phyloP scores from a whole-genome alignment of 2,329 filamentous ascomycete species.

The Aspergillus luchuensis region DNA sequence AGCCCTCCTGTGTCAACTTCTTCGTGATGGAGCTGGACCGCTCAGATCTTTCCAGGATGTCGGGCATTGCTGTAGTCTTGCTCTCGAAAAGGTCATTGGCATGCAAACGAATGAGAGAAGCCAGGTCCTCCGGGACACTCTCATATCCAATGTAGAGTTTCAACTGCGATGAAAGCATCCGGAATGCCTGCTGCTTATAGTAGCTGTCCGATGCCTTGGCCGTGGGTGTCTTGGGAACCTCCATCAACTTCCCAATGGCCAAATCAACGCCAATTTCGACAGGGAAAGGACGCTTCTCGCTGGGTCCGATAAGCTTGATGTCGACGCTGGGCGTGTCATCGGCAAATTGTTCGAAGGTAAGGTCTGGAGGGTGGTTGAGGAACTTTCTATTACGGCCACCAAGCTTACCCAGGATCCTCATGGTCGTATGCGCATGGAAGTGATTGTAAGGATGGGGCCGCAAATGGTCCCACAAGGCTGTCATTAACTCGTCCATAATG shows the following conservation, averaged over 20 bases:
- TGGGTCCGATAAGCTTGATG: slow-evolving; percentile 83
- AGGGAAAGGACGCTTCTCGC: slow-evolving; percentile 84
- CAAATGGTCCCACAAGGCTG: slow-evolving; percentile 92
- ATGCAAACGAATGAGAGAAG: slow-evolving; percentile 80
- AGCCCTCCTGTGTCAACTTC: slow-evolving; percentile 78
- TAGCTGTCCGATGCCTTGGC: slow-evolving; percentile 70
- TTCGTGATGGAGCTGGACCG: slow-evolving; percentile 82
- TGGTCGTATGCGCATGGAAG: slow-evolving; percentile 96
- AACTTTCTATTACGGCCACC: slow-evolving; percentile 95
- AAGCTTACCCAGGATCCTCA: slow-evolving; percentile 94
- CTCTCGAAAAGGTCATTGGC: slow-evolving; percentile 78
- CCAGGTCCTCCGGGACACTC: slow-evolving; percentile 83
- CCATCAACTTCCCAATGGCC: slow-evolving; percentile 84
- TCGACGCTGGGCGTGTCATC: slow-evolving; percentile 89
- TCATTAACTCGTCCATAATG: slow-evolving; percentile 98
- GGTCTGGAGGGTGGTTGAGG: slow-evolving; percentile 82
- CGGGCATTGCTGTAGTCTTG: slow-evolving; percentile 70
- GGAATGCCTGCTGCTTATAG: slow-evolving; percentile 92
- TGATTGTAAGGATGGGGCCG: slow-evolving; percentile 93
- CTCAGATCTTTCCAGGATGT: slow-evolving; percentile 72
- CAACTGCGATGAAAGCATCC: slow-evolving; percentile 82
- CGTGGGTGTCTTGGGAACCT: slow-evolving; percentile 65
- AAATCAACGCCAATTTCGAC: slow-evolving; percentile 83
- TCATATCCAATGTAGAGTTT: slow-evolving; percentile 90
- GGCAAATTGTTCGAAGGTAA: slow-evolving; percentile 79